These are phyloP conservation scores for Globisporangium uncinulatum DNA, from an alignment of 352 stramenopile species.

Conservation along the genomic window DNA sequence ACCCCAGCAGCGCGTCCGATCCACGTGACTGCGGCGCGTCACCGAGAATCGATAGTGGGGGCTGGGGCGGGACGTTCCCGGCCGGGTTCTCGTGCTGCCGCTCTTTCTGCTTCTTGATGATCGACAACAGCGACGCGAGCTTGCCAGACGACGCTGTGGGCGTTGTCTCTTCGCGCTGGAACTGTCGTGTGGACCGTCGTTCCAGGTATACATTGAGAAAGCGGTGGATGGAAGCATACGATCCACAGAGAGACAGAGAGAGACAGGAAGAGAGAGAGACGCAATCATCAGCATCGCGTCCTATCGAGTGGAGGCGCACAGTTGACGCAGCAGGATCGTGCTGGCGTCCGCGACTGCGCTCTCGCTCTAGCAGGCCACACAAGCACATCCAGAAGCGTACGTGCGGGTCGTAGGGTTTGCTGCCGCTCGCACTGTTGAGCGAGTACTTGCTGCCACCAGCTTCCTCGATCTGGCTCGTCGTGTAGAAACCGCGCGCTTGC, in stretches of 20 bases:
- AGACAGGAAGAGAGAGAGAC: too few relatives aligned
- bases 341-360: too few relatives aligned
- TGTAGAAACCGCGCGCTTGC: conserved; percentile 69
- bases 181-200: background rate
- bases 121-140: conserved; percentile 70
- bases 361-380: too few relatives aligned
- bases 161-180: conserved; percentile 20
- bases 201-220: too few relatives aligned
- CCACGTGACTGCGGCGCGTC: conserved; percentile 3
- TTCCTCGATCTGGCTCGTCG: conserved; percentile 51
- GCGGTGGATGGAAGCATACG: too few relatives aligned
- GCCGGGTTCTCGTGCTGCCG: conserved; percentile 21
- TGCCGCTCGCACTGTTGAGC: conserved; percentile 15
- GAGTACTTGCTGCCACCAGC: conserved; percentile 40
- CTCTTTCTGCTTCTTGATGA: conserved; percentile 82
- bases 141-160: conserved; percentile 42
- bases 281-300: too few relatives aligned
- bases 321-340: too few relatives aligned
- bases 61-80: background rate
- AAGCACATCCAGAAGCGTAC: background rate
- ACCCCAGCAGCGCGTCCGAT: conserved; percentile 1
- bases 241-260: too few relatives aligned
- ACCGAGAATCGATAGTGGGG: conserved; percentile 1
- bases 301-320: too few relatives aligned
- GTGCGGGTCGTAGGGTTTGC: background rate